Evolutionary conservation across 2,329 filamentous ascomycete genomes (phyloP).

Genomic region (Septoria linicola): DNA sequence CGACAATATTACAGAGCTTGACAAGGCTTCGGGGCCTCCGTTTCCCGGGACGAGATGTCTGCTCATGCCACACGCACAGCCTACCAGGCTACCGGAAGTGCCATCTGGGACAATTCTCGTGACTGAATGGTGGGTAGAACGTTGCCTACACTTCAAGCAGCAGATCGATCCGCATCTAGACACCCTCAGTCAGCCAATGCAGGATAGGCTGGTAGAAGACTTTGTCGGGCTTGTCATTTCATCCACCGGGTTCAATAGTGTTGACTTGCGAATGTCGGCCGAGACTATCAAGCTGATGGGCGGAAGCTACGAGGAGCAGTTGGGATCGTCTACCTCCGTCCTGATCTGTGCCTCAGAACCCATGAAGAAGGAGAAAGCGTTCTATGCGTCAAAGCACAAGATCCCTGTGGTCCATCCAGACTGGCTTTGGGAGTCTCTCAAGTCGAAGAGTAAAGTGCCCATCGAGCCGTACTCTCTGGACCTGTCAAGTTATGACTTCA

Average conservation of each 20-base stretch:
- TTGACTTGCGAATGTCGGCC: conserved; percentile 81
- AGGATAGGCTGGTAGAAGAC: conserved; percentile 47
- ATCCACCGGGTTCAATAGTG: conserved; percentile 44
- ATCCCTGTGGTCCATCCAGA: conserved; percentile 77
- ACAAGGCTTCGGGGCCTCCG: conserved; percentile 20
- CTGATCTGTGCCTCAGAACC: conserved; percentile 61
- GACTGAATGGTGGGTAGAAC: conserved; percentile 92
- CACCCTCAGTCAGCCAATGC: conserved; percentile 74
- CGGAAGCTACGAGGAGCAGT: conserved; percentile 74
- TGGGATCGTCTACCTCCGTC: conserved; percentile 70
- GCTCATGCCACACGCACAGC: conserved; percentile 38
- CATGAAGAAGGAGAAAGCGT: conserved; percentile 69
- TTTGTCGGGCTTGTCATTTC: conserved; percentile 67
- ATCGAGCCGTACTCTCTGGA: conserved; percentile 42
- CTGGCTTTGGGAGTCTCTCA: conserved; percentile 84
- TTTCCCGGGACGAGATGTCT: conserved; percentile 27
- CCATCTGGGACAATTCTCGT: conserved; percentile 50
- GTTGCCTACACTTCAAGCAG: conserved; percentile 73
- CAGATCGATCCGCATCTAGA: conserved; percentile 69
- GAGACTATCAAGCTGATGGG: conserved; percentile 70
- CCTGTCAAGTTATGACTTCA: conserved; percentile 25
- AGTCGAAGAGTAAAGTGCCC: conserved; percentile 49
- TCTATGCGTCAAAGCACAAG: conserved; percentile 69
- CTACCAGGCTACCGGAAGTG: conserved; percentile 26
- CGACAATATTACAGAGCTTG: conserved; percentile 25